A percentile compares a stretch with the other conserved stretches of the same genome.
Conservation (phyloP, 2,329 filamentous ascomycete species). For the Ilyonectria mors-panacis region DNA sequence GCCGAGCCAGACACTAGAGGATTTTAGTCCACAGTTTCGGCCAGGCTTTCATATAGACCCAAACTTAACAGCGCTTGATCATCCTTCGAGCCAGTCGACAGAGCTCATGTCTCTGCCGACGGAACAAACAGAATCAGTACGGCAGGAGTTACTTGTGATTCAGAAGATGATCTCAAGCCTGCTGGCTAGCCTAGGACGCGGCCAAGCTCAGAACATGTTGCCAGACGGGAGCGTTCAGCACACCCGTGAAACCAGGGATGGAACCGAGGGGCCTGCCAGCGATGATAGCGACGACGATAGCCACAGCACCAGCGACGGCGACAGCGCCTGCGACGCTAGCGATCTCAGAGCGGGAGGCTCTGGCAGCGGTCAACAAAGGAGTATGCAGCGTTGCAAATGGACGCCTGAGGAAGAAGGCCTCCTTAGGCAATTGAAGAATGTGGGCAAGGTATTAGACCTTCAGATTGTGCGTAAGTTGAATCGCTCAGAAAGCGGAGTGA, state of each 20-base stretch:
- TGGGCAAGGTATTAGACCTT: conserved; percentile 6
- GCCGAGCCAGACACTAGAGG: not conserved
- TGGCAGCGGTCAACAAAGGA: not conserved
- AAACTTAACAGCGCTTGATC: not conserved
- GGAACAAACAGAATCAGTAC: conserved; percentile 1
- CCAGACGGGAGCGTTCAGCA: not conserved
- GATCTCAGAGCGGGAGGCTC: not conserved
- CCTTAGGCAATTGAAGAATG: conserved; percentile 16
- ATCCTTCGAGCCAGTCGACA: conserved; percentile 6
- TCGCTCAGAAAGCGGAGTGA: conserved; percentile 12
- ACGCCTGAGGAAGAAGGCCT: conserved; percentile 4
- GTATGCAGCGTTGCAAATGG: not conserved
- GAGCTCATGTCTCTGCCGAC: not conserved
- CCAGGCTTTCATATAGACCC: not conserved
- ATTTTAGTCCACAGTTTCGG: not conserved
- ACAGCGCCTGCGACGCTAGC: conserved; percentile 4
- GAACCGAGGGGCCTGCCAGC: not conserved
- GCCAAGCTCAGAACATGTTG: not conserved
- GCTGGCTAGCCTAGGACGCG: not conserved
- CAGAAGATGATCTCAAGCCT: conserved; percentile 10
- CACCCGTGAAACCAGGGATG: not conserved
- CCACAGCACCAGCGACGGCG: not conserved
- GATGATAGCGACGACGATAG: not conserved
- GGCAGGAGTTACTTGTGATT: not conserved
- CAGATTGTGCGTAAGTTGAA: conserved; percentile 8